phyloP scores from a whole-genome alignment of 345 rosid genomes.

The Eucalyptus erythrocorys region DNA sequence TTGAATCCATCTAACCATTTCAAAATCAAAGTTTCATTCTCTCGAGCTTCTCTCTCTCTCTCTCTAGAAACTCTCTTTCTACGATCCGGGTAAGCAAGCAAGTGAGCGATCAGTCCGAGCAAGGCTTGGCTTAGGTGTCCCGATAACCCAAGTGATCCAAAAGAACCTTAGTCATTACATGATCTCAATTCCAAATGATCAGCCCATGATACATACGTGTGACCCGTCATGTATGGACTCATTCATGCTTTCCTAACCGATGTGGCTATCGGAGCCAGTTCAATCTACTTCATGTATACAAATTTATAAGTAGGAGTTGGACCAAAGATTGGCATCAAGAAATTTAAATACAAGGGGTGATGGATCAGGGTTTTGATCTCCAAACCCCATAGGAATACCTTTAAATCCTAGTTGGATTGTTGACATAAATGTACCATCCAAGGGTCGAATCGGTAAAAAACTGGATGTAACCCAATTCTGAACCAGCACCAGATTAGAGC shows the following conservation, averaged over 20 bases:
- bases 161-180: rapidly evolving
- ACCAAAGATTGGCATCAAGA: neutral
- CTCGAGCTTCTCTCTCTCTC: too few relatives aligned
- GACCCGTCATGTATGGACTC: too few relatives aligned
- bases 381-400: neutral
- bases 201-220: too few relatives aligned
- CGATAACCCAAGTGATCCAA: too few relatives aligned
- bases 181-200: too few relatives aligned
- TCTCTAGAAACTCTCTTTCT: too few relatives aligned
- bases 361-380: neutral
- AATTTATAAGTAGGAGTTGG: neutral
- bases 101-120: too few relatives aligned
- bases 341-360: neutral
- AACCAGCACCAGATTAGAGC: neutral
- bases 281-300: neutral
- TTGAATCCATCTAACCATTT: too few relatives aligned
- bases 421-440: neutral
- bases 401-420: neutral
- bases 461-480: neutral
- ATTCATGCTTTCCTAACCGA: too few relatives aligned
- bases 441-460: neutral
- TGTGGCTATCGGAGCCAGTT: neutral
- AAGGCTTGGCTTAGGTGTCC: too few relatives aligned
- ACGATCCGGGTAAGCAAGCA: too few relatives aligned
- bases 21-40: too few relatives aligned